Conservation (phyloP, 768 basidiomycete species). For the Boletus vermiculosoides region DNA sequence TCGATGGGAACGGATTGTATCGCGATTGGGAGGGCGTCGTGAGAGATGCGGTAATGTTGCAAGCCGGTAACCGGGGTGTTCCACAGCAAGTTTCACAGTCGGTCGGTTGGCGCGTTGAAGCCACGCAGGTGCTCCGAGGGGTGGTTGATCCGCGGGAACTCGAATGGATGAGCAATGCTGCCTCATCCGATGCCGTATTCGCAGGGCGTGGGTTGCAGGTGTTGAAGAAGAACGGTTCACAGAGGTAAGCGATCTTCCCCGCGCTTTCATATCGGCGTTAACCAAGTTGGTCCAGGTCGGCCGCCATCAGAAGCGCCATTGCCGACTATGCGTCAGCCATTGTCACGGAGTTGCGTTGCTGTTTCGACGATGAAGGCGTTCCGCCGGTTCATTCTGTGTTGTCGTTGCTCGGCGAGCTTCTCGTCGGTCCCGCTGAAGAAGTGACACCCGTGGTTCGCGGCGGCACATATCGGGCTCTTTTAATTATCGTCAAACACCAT, state of each 20-base stretch:
- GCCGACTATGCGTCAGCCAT: slow-evolving; percentile 24
- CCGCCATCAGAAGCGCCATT: slow-evolving; percentile 15
- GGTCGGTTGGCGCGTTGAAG: slow-evolving; percentile 24
- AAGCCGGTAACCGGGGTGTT: background rate
- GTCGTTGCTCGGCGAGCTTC: slow-evolving; percentile 33
- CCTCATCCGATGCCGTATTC: slow-evolving; percentile 41
- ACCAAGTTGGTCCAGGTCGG: slow-evolving; percentile 14
- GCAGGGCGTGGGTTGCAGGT: slow-evolving; percentile 45
- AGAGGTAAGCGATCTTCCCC: slow-evolving; percentile 31
- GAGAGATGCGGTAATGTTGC: slow-evolving; percentile 12
- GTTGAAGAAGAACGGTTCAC: slow-evolving; percentile 41
- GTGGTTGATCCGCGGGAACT: slow-evolving; percentile 47
- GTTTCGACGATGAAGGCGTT: slow-evolving; percentile 5
- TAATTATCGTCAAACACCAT: slow-evolving; percentile 44
- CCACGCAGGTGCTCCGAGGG: slow-evolving; percentile 33
- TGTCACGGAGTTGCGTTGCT: slow-evolving; percentile 9
- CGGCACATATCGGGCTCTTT: slow-evolving; percentile 41
- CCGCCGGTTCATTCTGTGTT: slow-evolving; percentile 34
- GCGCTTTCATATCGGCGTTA: slow-evolving; percentile 4
- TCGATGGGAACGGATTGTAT: slow-evolving; percentile 19
- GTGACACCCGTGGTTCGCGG: slow-evolving; percentile 48
- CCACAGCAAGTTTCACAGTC: background rate
- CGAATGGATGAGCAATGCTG: slow-evolving; percentile 55
- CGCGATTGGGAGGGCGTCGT: slow-evolving; percentile 13
- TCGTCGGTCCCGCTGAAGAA: slow-evolving; percentile 49